These are phyloP conservation scores for Globisporangium parvum DNA, from an alignment of 352 stramenopile species.

Conservation along the genomic window DNA sequence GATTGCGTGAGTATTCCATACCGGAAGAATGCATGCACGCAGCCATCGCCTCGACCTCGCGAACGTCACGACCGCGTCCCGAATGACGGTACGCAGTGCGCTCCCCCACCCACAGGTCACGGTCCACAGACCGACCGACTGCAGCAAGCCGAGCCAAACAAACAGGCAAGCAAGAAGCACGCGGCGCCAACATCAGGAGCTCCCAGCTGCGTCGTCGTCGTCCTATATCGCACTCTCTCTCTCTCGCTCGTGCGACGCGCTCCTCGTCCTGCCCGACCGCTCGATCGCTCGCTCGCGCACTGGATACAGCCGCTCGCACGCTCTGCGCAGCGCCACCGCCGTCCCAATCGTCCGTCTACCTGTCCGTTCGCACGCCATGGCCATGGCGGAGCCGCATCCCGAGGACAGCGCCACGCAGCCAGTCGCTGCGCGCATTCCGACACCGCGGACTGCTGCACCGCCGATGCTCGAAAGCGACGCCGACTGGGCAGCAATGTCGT, in stretches of 20 bases:
- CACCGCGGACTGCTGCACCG: not conserved
- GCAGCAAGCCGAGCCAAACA: no score
- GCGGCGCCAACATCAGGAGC: not conserved
- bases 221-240: not conserved
- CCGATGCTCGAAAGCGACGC: not conserved
- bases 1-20: no score
- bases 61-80: no score
- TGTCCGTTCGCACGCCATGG: conserved; percentile 3
- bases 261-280: no score
- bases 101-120: no score
- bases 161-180: not conserved
- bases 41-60: no score
- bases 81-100: no score
- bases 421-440: not conserved
- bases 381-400: conserved; percentile 8
- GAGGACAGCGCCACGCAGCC: conserved; percentile 3
- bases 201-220: no score
- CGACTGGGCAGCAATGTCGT: conserved; percentile 4
- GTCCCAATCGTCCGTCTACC: conserved; percentile 1
- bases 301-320: not conserved
- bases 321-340: not conserved
- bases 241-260: not conserved
- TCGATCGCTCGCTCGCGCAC: not conserved
- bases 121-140: no score
- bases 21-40: no score